Evolutionary conservation across 2,329 filamentous ascomycete species (phyloP), one percentile per base, ranked within the genome.

Genomic region (Neopestalotiopsis sp.): DNA sequence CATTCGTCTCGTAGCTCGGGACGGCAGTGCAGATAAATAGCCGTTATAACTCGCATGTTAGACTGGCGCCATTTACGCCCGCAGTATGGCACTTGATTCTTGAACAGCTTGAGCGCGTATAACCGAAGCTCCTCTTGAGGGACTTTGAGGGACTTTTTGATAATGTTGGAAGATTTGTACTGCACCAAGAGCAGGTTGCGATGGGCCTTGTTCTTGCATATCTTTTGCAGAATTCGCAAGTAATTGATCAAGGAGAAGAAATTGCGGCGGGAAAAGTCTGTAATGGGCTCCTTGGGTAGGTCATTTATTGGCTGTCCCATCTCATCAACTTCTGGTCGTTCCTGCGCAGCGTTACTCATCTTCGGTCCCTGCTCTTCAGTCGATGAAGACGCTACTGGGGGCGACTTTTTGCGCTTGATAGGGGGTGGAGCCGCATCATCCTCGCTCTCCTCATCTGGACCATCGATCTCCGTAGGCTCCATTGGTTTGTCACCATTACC

Each of bases 31-130:
- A 99, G 85, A 80, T 98, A 99, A 1, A 99, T 94, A 3, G 95
- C 94, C 0, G 96, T 99, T 77, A 99, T 99, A 76, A 98, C 95
- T 67, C 95, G 93, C 96, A 99, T 99, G 81, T 99, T 98, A 74
- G 91, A 91, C 83, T 98, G 96, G 14, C 96, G 91, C 96, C 96
- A 99, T 83, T 99, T 99, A 58, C 96, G 91, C 28, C 96, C 95
- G 80, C 95, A 98, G 84, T 97, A 99, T 1, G 96, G 96, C 4
- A 99, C 96, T 81, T 99, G 96, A 70, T 94, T 96, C 81, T 99
- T 99, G 90, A 98, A 98, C 0, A 99, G 88, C 82, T 99, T 99
- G 74, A 99, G 89, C 0, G 96, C 97, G 83, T 98, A 98, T 58
- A 97, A 90, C 5, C 96, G 91, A 56, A 99, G 86, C 75, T 94